These are phyloP conservation scores for Paraconiothyrium sp. DNA, from an alignment of 2,329 filamentous ascomycete species.

Conservation along the genomic window DNA sequence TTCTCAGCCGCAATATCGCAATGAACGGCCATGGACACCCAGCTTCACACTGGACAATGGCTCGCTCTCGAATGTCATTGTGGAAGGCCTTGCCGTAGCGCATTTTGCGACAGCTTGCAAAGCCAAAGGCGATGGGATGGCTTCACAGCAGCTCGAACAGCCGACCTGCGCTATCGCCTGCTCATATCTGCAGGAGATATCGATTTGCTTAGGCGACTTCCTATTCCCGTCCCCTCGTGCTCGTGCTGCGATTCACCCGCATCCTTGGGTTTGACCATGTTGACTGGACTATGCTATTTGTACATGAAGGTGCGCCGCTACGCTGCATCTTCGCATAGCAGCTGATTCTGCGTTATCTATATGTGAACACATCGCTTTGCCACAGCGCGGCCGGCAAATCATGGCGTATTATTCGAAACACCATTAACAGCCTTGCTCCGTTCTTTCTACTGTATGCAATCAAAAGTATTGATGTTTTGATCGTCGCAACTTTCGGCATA, in stretches of 20 bases:
- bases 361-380: slow-evolving; percentile 1
- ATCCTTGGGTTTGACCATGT: slow-evolving; percentile 12
- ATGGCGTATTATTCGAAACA: background rate
- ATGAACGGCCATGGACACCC: background rate
- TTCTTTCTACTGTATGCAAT: background rate
- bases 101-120: background rate
- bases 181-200: slow-evolving; percentile 34
- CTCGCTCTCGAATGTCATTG: background rate
- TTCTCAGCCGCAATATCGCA: background rate
- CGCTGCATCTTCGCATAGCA: background rate
- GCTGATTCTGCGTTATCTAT: slow-evolving; percentile 9
- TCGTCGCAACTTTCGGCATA: background rate
- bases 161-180: slow-evolving; percentile 12
- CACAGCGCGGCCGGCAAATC: background rate
- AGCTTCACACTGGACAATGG: background rate
- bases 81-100: background rate
- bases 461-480: background rate
- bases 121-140: background rate
- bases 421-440: background rate
- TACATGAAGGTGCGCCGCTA: slow-evolving; percentile 14
- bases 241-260: slow-evolving; percentile 15
- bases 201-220: slow-evolving; percentile 25
- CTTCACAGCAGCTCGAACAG: background rate
- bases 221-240: slow-evolving; percentile 22
- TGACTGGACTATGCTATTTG: slow-evolving; percentile 15